phyloP scores from a whole-genome alignment of 208 protist genomes.

The Eutreptiella sp. region DNA sequence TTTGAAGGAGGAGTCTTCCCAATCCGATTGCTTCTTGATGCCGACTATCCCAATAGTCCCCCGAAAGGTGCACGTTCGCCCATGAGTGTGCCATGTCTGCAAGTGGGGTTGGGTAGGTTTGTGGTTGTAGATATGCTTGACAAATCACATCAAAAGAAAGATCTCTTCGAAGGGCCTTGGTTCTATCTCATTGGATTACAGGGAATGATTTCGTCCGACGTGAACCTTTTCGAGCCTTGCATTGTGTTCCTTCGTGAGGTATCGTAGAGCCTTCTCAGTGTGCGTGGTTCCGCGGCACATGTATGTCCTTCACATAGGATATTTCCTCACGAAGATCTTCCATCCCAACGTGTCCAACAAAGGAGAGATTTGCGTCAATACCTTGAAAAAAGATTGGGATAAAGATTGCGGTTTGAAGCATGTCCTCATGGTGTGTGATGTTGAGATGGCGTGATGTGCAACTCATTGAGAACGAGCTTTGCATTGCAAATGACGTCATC shows the following conservation, averaged over 20 bases:
- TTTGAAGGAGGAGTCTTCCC: conserved; percentile 87
- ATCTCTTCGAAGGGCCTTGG: too few species aligned
- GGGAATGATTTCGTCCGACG: too few species aligned
- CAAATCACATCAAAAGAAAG: too few species aligned
- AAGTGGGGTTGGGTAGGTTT: not conserved
- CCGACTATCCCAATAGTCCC: conserved; percentile 86
- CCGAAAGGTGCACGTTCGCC: conserved; percentile 84
- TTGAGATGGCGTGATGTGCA: too few species aligned
- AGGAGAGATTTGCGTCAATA: conserved; percentile 98
- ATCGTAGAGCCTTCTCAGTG: not conserved
- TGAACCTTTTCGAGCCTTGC: too few species aligned
- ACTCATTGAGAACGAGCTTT: conserved; percentile 1
- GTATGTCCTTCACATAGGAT: too few species aligned
- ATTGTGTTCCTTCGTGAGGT: too few species aligned
- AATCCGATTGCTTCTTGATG: conserved; percentile 77
- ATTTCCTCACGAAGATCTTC: conserved; percentile 97
- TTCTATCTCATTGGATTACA: too few species aligned
- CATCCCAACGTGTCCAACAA: conserved; percentile 96
- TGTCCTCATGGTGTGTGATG: conserved; percentile 85
- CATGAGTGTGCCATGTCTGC: not conserved
- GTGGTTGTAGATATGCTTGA: too few species aligned
- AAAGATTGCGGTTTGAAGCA: conserved; percentile 84
- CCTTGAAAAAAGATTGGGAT: conserved; percentile 96
- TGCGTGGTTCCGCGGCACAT: not conserved
- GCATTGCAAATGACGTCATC: not conserved